Conservation (phyloP, 192 early-diverging fungal genomes). For the Linnemannia hyalina region DNA sequence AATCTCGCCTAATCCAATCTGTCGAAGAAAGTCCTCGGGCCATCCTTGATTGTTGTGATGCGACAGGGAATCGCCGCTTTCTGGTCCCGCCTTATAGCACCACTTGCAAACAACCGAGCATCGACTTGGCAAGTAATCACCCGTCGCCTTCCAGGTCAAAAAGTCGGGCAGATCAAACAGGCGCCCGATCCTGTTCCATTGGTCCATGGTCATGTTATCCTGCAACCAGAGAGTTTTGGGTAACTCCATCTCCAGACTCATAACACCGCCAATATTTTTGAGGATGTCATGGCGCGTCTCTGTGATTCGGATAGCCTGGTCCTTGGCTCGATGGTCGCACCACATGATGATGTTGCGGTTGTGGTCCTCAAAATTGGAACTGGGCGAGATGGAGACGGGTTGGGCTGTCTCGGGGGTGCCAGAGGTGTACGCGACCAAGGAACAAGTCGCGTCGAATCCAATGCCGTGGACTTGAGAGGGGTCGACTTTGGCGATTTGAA, state of each 20-base stretch:
- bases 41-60: conserved; percentile 62
- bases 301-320: conserved; percentile 73
- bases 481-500: conserved; percentile 45
- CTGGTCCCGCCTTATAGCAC: conserved; percentile 68
- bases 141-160: conserved; percentile 76
- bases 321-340: conserved; percentile 80
- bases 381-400: conserved; percentile 65
- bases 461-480: conserved; percentile 64
- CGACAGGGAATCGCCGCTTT: background rate
- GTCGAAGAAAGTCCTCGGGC: conserved; percentile 64
- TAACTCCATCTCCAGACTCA: conserved; percentile 84
- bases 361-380: conserved; percentile 59
- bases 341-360: conserved; percentile 74
- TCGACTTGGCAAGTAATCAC: conserved; percentile 59
- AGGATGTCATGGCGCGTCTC: conserved; percentile 70
- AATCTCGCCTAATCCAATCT: conserved; percentile 67
- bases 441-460: conserved; percentile 87
- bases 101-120: conserved; percentile 79
- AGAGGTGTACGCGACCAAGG: conserved; percentile 68
- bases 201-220: conserved; percentile 63
- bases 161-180: conserved; percentile 84
- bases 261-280: conserved; percentile 71
- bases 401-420: conserved; percentile 46
- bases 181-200: conserved; percentile 62
- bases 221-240: conserved; percentile 82